These are phyloP conservation scores for Brassica carinata DNA, from an alignment of 345 rosid genomes.

Conservation along the genomic window DNA sequence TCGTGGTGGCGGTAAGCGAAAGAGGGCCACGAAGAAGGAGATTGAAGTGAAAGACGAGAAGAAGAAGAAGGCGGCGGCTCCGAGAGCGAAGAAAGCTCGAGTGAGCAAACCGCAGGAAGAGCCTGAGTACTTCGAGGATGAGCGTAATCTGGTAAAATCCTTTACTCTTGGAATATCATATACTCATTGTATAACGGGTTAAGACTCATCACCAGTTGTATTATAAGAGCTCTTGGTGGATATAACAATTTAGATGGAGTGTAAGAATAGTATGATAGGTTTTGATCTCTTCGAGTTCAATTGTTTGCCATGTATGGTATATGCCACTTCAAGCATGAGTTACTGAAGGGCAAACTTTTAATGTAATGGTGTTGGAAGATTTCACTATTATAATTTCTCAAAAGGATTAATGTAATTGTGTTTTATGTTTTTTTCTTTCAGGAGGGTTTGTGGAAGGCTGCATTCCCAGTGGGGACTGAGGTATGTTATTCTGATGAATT, in stretches of 20 bases:
- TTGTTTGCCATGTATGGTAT: not conserved
- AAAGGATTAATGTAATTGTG: too few species aligned
- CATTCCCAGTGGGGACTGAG: conserved; percentile 90
- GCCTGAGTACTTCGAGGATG: conserved; percentile 81
- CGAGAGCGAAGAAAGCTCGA: conserved; percentile 60
- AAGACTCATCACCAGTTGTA: not conserved
- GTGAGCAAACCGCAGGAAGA: conserved; percentile 55
- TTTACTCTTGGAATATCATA: not conserved
- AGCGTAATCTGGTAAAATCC: conserved; percentile 79
- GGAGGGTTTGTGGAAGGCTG: conserved; percentile 86
- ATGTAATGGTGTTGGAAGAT: too few species aligned
- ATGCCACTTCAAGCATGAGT: not conserved
- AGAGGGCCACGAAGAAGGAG: conserved; percentile 25
- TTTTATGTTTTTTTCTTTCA: conserved; percentile 40
- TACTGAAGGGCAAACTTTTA: not conserved
- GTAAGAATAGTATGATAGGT: not conserved
- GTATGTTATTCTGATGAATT: conserved; percentile 39
- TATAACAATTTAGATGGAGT: not conserved
- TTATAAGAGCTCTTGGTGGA: not conserved
- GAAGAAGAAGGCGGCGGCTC: conserved; percentile 46
- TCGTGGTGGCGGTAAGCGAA: conserved; percentile 30
- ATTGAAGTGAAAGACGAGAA: conserved; percentile 12
- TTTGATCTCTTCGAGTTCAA: not conserved
- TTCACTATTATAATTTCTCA: not conserved
- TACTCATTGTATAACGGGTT: not conserved